Base-by-base conservation (phyloP, 805 yeast species). In the Dipodascopsis uninucleata region DNA sequence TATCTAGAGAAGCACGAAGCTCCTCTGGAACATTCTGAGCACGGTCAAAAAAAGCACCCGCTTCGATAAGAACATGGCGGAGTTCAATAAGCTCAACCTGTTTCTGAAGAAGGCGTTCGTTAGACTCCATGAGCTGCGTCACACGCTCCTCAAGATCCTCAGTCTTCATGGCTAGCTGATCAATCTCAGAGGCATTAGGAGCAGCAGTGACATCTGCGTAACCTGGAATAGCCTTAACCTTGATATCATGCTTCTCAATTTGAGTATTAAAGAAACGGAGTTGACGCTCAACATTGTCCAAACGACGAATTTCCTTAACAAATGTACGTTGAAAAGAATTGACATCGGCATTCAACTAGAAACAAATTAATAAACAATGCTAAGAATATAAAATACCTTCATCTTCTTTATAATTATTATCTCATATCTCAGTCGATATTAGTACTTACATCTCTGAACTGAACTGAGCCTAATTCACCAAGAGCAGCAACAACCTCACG, bases 221-320 rank as follows among this genome's bases (percentile, higher is more conserved):
- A 37, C 68, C 71, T 40, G 75, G 69, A 36, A 62, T 63, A 1
- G 69, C 64, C 23, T 57, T 45, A 40, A 58, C 60, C 24, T 54
- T 43, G 31, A 70, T 57, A 32, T 56, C 61, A 35, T 59, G 59
- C 29, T 45, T 53, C 36, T 55, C 61, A 23, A 68, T 56, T 25
- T 65, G 62, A n/a, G 54, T 38, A n/a, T 49, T 47, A 39, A 70
- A 58, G 43, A 52, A 64, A 28, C 84, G 72, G 43, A 81, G 75
- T 64, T 90, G 97, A 51, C 97, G 81, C 64, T 88, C 86, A n/a
- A 82, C 77, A 61, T 87, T 84, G 64, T 90, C 97, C 42, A 85
- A 71, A 46, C 76, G 74, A 59, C 96, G 78, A 50, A 87, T 79
- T 59, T 93, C 97, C 59, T 81, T 79, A 46, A 93, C 96, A 65